A percentile compares a stretch with the other conserved stretches of the same genome.
Evolutionary conservation across 1,139 yeast species (phyloP).

Genomic region (Yamadazyma dendronema): DNA sequence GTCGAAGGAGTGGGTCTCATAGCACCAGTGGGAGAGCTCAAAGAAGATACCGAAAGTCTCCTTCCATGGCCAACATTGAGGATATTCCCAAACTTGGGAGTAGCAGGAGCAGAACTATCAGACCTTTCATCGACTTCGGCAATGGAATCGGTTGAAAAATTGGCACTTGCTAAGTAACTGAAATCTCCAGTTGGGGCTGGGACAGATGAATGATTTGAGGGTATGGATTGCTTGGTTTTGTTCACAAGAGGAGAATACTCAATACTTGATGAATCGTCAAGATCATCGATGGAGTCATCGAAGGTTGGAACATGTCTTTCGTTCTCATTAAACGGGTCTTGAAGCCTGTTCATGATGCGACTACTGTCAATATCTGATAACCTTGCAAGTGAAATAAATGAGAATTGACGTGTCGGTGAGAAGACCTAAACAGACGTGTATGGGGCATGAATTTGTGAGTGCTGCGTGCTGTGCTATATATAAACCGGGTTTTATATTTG

Average conservation of each 20-base stretch:
- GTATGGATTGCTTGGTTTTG: conserved; percentile 2
- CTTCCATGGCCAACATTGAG: conserved; percentile 12
- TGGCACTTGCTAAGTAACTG: conserved; percentile 34
- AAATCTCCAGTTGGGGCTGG: conserved; percentile 6
- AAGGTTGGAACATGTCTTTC: conserved; percentile 1
- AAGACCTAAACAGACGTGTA: not conserved
- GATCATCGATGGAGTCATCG: conserved; percentile 2
- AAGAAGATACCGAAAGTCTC: conserved; percentile 24
- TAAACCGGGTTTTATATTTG: no score
- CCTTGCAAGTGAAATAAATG: not conserved
- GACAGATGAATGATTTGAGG: not conserved
- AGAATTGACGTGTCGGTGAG: not conserved
- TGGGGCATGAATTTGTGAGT: not conserved
- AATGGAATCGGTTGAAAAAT: conserved; percentile 45
- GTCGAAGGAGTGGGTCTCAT: conserved; percentile 14
- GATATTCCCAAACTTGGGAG: conserved; percentile 8
- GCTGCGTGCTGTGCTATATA: no score
- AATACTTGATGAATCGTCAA: conserved; percentile 9
- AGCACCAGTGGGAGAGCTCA: conserved; percentile 18
- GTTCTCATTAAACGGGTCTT: conserved; percentile 8
- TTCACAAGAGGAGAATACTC: conserved; percentile 12
- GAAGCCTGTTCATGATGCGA: conserved; percentile 3
- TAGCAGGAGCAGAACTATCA: conserved; percentile 3
- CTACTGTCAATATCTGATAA: not conserved
- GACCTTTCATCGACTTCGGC: conserved; percentile 17